Evolutionary conservation across 345 rosid genomes (phyloP).

Genomic region (Durio zibethinus): DNA sequence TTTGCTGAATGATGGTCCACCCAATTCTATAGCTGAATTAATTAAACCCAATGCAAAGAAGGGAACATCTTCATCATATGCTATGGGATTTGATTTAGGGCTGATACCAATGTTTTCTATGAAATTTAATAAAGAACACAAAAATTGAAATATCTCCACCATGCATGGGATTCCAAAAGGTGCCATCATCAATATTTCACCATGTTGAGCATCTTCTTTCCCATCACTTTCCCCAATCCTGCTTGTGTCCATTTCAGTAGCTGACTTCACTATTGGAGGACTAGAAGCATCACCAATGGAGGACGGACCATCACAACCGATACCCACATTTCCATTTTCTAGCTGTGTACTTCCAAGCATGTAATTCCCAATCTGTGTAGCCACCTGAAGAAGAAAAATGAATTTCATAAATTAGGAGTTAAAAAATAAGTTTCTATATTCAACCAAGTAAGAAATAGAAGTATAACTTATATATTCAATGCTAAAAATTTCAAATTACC

Average conservation of each 20-base stretch:
- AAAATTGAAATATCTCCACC: slow-evolving; percentile 68
- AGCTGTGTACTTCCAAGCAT: slow-evolving; percentile 32
- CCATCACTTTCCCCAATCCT: slow-evolving; percentile 26
- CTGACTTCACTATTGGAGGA: slow-evolving; percentile 25
- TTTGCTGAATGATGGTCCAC: slow-evolving; percentile 47
- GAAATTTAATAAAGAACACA: slow-evolving; percentile 64
- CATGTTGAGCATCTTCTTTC: slow-evolving; percentile 37
- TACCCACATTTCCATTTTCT: slow-evolving; percentile 42
- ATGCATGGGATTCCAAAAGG: slow-evolving; percentile 75
- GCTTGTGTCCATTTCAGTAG: slow-evolving; percentile 29
- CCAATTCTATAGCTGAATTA: slow-evolving; percentile 65
- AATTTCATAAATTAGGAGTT: slow-evolving; percentile 13
- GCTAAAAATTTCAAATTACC: slow-evolving; percentile 29
- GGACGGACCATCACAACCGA: slow-evolving; percentile 33
- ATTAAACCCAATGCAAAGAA: slow-evolving; percentile 74
- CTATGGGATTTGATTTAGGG: slow-evolving; percentile 58
- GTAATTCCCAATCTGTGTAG: slow-evolving; percentile 33
- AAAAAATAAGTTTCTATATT: not conserved
- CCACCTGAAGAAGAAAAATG: slow-evolving; percentile 37
- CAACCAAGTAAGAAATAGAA: not conserved
- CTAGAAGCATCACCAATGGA: slow-evolving; percentile 24
- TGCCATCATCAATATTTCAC: slow-evolving; percentile 43
- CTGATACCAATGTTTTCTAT: slow-evolving; percentile 45
- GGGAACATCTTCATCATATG: slow-evolving; percentile 79
- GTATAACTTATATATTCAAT: not conserved